phyloP scores from a whole-genome alignment of 2,329 filamentous ascomycete species.

The Trichoderma hamatum region DNA sequence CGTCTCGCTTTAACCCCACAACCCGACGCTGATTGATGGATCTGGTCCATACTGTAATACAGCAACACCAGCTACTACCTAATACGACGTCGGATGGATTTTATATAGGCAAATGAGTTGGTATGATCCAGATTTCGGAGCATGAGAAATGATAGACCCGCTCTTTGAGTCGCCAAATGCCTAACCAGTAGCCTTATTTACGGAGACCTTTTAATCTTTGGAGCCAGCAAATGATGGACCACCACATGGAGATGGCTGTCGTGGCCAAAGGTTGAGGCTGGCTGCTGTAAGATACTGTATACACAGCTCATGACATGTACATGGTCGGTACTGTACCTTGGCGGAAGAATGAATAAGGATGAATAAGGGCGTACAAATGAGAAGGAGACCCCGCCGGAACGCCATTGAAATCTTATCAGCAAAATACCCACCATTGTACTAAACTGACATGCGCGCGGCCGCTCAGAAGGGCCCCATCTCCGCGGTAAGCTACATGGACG shows the following conservation, averaged over 20 bases:
- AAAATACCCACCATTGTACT: neutral
- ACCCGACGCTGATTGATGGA: neutral
- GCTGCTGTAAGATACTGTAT: neutral
- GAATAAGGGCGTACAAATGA: neutral
- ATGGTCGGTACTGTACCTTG: neutral
- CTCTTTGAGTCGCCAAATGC: neutral
- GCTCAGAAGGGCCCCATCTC: neutral
- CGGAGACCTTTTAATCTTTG: neutral
- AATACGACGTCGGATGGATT: neutral
- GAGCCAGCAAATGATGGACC: too few relatives aligned
- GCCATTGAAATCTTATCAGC: neutral
- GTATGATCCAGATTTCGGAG: neutral
- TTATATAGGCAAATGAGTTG: neutral
- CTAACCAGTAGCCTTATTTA: neutral
- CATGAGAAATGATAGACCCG: neutral
- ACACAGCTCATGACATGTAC: neutral
- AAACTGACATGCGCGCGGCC: neutral
- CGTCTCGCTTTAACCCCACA: neutral
- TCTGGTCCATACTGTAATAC: neutral
- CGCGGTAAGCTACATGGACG: neutral
- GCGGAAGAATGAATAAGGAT: neutral
- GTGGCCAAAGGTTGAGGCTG: too few relatives aligned
- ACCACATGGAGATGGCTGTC: too few relatives aligned
- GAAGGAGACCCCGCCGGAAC: neutral
- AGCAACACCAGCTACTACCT: neutral